phyloP scores from a whole-genome alignment of 2,329 filamentous ascomycete genomes.

The Diplodia sapinea region DNA sequence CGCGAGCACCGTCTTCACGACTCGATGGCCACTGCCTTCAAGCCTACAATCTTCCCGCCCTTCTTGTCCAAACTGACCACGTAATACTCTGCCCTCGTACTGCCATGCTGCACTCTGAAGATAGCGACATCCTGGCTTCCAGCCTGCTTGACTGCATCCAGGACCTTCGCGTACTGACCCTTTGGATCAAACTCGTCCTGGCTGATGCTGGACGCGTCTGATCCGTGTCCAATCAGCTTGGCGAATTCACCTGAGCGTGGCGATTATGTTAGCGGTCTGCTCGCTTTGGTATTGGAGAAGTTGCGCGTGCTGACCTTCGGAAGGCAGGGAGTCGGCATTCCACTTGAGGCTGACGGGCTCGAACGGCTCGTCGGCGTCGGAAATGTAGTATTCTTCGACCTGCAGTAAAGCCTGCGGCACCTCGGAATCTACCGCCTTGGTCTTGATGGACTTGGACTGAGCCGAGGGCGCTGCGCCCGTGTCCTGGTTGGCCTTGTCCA shows the following conservation, averaged over 20 bases:
- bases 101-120: constrained; percentile 70
- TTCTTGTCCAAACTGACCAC: constrained; percentile 68
- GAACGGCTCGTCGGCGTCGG: constrained; percentile 86
- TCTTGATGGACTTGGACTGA: constrained; percentile 40
- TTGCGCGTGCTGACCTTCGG: constrained; percentile 44
- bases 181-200: constrained; percentile 74
- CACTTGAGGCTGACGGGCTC: constrained; percentile 74
- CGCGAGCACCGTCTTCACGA: constrained; percentile 36
- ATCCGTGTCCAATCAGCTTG: constrained; percentile 65
- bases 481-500: constrained; percentile 85
- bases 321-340: constrained; percentile 61
- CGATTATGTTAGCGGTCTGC: constrained; percentile 13
- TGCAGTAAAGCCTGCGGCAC: constrained; percentile 59
- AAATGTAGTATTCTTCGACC: constrained; percentile 70
- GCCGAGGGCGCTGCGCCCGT: constrained; percentile 44
- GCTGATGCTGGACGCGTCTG: constrained; percentile 65
- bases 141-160: constrained; percentile 69
- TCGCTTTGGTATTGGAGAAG: constrained; percentile 37
- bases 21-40: constrained; percentile 80
- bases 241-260: constrained; percentile 68
- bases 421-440: constrained; percentile 54
- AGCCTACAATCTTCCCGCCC: constrained; percentile 71
- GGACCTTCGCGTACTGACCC: constrained; percentile 71
- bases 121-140: constrained; percentile 73
- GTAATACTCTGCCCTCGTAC: constrained; percentile 77